A percentile compares a stretch with the other conserved stretches of the same genome.
Conservation (phyloP, 1,284 basidiomycete genomes). For the Tylopilus sp. region DNA sequence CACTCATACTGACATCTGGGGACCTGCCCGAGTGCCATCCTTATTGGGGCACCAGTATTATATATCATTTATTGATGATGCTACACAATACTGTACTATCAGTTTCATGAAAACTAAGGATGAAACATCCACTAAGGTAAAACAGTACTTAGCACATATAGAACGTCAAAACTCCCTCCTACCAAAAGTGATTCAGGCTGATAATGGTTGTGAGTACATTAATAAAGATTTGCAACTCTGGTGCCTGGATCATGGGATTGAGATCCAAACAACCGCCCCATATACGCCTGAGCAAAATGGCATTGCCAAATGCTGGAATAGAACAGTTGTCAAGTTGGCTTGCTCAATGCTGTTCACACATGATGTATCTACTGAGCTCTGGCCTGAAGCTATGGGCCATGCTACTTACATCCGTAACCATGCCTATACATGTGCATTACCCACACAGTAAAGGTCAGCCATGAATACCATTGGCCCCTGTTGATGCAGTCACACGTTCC, state of each 20-base stretch:
- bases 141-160: neutral
- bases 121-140: neutral
- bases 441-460: neutral
- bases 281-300: neutral
- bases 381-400: neutral
- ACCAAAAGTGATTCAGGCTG: neutral
- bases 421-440: neutral
- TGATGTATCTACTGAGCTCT: neutral
- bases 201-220: neutral
- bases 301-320: neutral
- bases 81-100: neutral
- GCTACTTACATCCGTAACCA: neutral
- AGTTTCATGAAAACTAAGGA: neutral
- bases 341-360: neutral
- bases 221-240: neutral
- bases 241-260: neutral
- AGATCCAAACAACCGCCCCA: neutral
- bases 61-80: neutral
- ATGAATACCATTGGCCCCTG: neutral
- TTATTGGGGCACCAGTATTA: neutral
- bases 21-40: neutral
- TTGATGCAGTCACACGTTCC: too few relatives aligned
- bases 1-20: conserved; percentile 5
- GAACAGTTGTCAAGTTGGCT: neutral
- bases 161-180: neutral